Percentiles rank a stretch among this genome's conserved stretches.
phyloP scores from a whole-genome alignment of 2,329 filamentous ascomycete genomes.

The Akanthomyces uredinophilus region DNA sequence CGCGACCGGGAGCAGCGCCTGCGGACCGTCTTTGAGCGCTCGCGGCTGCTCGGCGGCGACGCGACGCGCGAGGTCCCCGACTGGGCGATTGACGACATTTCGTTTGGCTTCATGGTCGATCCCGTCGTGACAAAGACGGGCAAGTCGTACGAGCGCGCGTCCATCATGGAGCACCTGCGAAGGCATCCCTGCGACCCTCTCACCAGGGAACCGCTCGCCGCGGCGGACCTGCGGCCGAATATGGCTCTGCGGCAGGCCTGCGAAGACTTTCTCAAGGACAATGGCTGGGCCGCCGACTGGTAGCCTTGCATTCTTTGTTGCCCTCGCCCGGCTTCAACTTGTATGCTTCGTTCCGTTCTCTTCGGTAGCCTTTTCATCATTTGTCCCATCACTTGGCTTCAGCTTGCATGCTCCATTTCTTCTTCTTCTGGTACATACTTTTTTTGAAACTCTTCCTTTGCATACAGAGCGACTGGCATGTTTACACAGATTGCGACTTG shows the following conservation, averaged over 20 bases:
- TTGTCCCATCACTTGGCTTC: not conserved
- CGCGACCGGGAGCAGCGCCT: constrained; percentile 41
- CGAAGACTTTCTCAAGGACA: constrained; percentile 76
- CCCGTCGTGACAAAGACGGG: constrained; percentile 73
- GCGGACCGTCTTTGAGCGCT: constrained; percentile 46
- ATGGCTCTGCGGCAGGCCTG: constrained; percentile 76
- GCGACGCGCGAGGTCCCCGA: constrained; percentile 62
- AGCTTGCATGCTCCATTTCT: not conserved
- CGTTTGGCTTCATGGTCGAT: constrained; percentile 69
- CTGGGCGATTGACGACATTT: constrained; percentile 72
- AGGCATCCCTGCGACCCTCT: constrained; percentile 72
- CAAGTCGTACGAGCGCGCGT: constrained; percentile 82
- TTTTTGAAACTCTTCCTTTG: not conserved
- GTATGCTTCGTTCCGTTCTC: not conserved
- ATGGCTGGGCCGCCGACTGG: constrained; percentile 93
- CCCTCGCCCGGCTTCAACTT: not conserved
- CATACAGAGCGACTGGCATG: not conserved
- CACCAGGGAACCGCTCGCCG: constrained; percentile 67
- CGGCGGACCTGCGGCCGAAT: constrained; percentile 73
- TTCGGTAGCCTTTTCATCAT: not conserved
- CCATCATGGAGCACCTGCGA: constrained; percentile 80
- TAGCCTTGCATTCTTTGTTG: constrained; percentile 32
- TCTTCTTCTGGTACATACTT: not conserved
- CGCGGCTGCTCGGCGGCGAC: constrained; percentile 36
- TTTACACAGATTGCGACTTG: not conserved